phyloP scores from a whole-genome alignment of 345 rosid genomes.

The Fremontodendron californicum region DNA sequence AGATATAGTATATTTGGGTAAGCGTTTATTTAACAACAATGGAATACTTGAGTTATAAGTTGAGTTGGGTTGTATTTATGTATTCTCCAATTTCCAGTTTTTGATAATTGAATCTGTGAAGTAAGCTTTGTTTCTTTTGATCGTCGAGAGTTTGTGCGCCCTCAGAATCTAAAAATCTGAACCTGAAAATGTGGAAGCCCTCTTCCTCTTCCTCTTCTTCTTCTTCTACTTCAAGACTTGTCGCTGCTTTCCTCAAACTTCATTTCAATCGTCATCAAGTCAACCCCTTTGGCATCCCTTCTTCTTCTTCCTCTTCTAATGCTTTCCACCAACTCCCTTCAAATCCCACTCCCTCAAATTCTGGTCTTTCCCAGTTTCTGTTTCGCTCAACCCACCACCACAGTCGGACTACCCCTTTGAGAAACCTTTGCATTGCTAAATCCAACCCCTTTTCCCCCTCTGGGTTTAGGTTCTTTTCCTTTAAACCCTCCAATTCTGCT shows the following conservation, averaged over 20 bases:
- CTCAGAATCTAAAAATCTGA: background rate
- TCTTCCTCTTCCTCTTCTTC: background rate
- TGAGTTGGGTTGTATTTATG: background rate
- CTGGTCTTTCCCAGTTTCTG: conserved; percentile 34
- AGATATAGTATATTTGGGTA: too few relatives aligned
- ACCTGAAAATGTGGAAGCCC: conserved; percentile 7
- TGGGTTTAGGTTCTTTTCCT: conserved; percentile 50
- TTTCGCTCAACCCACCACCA: conserved; percentile 10
- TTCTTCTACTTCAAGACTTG: conserved; percentile 25
- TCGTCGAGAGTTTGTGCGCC: background rate
- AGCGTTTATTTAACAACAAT: too few relatives aligned
- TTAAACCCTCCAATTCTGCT: conserved; percentile 18
- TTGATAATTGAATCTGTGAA: background rate
- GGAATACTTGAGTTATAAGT: too few relatives aligned
- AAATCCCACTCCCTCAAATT: conserved; percentile 32
- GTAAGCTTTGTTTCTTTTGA: background rate
- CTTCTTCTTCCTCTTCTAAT: too few relatives aligned
- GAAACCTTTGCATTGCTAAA: conserved; percentile 14
- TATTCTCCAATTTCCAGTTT: background rate
- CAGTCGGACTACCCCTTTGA: background rate
- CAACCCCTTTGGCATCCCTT: conserved; percentile 11
- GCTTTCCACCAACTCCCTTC: conserved; percentile 23
- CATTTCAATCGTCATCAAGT: conserved; percentile 26
- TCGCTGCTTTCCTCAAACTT: conserved; percentile 35
- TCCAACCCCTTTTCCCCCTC: conserved; percentile 20